phyloP scores from a whole-genome alignment of 139 green algal species.

The Gonium pectorale region DNA sequence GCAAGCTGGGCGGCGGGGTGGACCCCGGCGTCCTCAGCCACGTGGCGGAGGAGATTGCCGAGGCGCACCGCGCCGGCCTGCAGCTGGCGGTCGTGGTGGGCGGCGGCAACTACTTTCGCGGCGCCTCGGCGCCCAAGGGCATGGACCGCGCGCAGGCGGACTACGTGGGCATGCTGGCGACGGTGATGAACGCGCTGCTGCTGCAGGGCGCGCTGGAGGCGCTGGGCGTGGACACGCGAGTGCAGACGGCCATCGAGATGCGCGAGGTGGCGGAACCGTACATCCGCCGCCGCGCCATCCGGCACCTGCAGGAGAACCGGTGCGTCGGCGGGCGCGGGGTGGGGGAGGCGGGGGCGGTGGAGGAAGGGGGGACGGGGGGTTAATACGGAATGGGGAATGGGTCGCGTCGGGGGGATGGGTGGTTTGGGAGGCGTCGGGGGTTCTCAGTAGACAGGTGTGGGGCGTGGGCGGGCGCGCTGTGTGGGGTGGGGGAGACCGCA shows the following conservation, averaged over 20 bases:
- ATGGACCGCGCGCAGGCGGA: conserved; percentile 95
- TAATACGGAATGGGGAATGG: too few relatives aligned
- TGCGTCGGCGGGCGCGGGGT: too few relatives aligned
- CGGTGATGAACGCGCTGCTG: conserved; percentile 97
- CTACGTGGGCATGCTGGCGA: conserved; percentile 99
- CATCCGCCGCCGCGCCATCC: conserved; percentile 93
- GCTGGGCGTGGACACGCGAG: conserved; percentile 75
- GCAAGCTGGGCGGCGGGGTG: conserved; percentile 86
- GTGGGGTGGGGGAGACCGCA: too few relatives aligned
- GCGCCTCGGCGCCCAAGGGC: conserved; percentile 78
- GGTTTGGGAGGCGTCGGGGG: too few relatives aligned
- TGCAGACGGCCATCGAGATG: conserved; percentile 97
- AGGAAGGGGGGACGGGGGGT: too few relatives aligned
- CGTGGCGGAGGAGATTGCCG: conserved; percentile 89
- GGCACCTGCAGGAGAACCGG: conserved; percentile 94
- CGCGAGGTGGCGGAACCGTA: conserved; percentile 97
- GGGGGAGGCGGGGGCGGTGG: too few relatives aligned
- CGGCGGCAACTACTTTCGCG: conserved; percentile 97
- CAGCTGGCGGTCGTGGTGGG: conserved; percentile 96
- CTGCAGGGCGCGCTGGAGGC: conserved; percentile 86
- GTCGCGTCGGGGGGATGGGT: too few relatives aligned
- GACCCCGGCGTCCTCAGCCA: conserved; percentile 86
- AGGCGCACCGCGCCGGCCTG: conserved; percentile 67
- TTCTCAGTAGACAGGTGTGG: too few relatives aligned
- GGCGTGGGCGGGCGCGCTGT: too few relatives aligned